Evolutionary conservation across 495 filamentous ascomycete genomes (phyloP).

Genomic region (Aspergillus asperescens): DNA sequence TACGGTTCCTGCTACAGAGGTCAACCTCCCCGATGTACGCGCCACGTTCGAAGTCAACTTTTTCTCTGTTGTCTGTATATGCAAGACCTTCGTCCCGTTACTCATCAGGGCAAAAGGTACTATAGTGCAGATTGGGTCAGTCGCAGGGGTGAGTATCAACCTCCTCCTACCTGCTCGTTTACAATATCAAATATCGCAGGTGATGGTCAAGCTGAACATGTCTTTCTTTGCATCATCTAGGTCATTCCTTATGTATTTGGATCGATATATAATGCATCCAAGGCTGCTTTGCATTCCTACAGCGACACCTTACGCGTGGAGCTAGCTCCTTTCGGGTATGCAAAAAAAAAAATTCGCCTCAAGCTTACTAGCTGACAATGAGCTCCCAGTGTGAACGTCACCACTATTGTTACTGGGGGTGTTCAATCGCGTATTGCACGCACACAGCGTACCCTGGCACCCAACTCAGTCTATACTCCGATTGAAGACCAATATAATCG

Average conservation of each 20-base stretch:
- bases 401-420: constrained; percentile 56
- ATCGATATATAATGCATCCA: constrained; percentile 58
- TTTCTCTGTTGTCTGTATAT: constrained; percentile 55
- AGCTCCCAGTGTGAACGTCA: constrained; percentile 42
- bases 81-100: constrained; percentile 53
- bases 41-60: constrained; percentile 55
- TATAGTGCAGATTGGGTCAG: constrained; percentile 56
- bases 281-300: constrained; percentile 59
- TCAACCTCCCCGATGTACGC: constrained; percentile 46
- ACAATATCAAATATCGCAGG: not conserved
- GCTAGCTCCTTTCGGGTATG: constrained; percentile 42
- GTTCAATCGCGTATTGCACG: constrained; percentile 56
- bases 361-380: not conserved
- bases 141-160: constrained; percentile 43
- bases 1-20: constrained; percentile 57
- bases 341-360: not conserved
- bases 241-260: constrained; percentile 52
- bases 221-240: constrained; percentile 14
- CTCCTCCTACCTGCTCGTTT: not conserved
- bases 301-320: constrained; percentile 57
- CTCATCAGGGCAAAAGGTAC: constrained; percentile 55
- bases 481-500: constrained; percentile 48
- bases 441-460: constrained; percentile 41
- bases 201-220: not conserved
- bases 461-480: constrained; percentile 47